Base-by-base conservation (phyloP, 2,329 filamentous ascomycete species). In the Claviceps fusiformis region DNA sequence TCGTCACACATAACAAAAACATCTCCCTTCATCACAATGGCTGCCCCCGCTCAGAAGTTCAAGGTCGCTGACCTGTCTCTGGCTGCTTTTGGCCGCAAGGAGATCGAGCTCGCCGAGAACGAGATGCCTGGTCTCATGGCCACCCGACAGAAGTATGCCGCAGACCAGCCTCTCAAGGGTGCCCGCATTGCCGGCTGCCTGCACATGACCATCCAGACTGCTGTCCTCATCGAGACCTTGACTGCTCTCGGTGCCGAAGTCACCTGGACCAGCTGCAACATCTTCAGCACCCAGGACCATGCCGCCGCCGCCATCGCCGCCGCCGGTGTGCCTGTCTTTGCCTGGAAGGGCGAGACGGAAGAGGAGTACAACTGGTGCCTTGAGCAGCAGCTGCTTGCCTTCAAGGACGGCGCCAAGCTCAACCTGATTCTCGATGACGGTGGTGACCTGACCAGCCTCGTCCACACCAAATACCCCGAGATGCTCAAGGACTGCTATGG, bases 291-390 rank as follows among this genome's bases (percentile, higher is more conserved):
- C 66, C 92, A 96, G 77, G 93, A 97, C 78, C 92, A 97, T 77
- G 93, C 93, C 67, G 93, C 93, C 55, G 91, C 93, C 63, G 93
- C 93, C 73, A 96, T 98, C 76, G 93, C 93, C 65, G 93, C 92
- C 56, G 79, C 84, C 54, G 93, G 92, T 73, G 86, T 95, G 62
- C 91, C 92, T 67, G 92, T 98, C 67, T 81, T 82, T 62, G 80
- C 81, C 72, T 83, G 81, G 80, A 84, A 83, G 75, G 80, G 91
- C 69, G 93, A 98, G 88, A 95, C 92, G 65, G 93, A 98, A 78
- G 93, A 97, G 79, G 93, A 97, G 81, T 98, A 97, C 84, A 83
- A 95, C 75, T 97, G 93, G 93, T 98, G 93, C 77, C 80, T 97
- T 69, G 92, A 97, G 82, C 93, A 98, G 83, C 93, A 97, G 81